Evolutionary conservation across 2,329 filamentous ascomycete species (phyloP).

Genomic region (Pyricularia pennisetigena): DNA sequence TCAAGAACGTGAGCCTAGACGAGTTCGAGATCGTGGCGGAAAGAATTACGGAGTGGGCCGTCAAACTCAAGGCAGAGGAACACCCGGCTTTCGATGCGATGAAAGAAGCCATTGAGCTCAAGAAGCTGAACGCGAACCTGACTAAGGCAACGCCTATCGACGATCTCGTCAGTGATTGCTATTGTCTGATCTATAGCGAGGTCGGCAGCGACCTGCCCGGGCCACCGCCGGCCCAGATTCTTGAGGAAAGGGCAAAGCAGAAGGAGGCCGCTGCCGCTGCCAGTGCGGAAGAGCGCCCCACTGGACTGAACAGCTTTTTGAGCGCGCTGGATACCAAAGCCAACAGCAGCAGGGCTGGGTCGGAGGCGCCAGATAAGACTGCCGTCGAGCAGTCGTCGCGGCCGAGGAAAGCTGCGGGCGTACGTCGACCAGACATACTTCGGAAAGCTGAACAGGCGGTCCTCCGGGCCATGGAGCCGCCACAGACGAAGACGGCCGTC

Average conservation of each 20-base stretch:
- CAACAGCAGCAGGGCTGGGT: slow-evolving; percentile 10
- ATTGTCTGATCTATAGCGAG: slow-evolving; percentile 64
- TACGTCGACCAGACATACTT: slow-evolving; percentile 47
- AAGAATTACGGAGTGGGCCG: slow-evolving; percentile 45
- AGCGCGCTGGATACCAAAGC: slow-evolving; percentile 3
- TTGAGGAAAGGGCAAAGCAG: slow-evolving; percentile 28
- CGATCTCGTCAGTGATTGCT: slow-evolving; percentile 87
- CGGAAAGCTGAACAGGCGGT: slow-evolving; percentile 53
- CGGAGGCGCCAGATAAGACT: slow-evolving; percentile 19
- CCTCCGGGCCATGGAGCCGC: slow-evolving; percentile 36
- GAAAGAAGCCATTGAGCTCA: slow-evolving; percentile 48
- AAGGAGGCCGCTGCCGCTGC: slow-evolving; percentile 29
- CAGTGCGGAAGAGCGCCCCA: slow-evolving; percentile 14
- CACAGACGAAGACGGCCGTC: slow-evolving; percentile 13
- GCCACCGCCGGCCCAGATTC: slow-evolving; percentile 33
- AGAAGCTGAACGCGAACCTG: slow-evolving; percentile 71
- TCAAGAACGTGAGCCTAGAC: slow-evolving; percentile 42
- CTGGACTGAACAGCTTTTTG: slow-evolving; percentile 7
- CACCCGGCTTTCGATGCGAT: slow-evolving; percentile 40
- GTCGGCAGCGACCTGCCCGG: slow-evolving; percentile 50
- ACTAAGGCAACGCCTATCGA: slow-evolving; percentile 84
- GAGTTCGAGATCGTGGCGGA: slow-evolving; percentile 49
- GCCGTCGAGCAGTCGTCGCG: slow-evolving; percentile 22
- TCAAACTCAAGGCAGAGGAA: slow-evolving; percentile 23
- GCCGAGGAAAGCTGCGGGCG: slow-evolving; percentile 30